A percentile compares a stretch with the other conserved stretches of the same genome.
Conservation (phyloP, 345 rosid species). For the Linum lewisii region DNA sequence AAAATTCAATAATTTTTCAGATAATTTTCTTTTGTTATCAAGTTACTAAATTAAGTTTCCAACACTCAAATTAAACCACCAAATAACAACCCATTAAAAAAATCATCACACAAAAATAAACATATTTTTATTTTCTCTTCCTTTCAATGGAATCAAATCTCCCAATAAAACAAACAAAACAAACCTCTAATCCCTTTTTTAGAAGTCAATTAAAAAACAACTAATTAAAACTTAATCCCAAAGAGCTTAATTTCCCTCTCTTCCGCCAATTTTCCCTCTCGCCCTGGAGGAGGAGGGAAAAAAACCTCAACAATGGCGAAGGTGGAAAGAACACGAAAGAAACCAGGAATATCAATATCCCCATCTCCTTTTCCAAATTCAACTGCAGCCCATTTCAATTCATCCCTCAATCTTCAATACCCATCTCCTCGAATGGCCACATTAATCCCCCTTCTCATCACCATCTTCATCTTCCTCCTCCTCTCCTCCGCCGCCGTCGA, state of each 20-base stretch:
- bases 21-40: not conserved
- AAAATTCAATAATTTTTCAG: too few species aligned
- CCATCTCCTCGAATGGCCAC: slow-evolving; percentile 8
- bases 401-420: not conserved
- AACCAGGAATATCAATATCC: not conserved
- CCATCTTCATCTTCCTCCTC: slow-evolving; percentile 3
- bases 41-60: not conserved
- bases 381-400: not conserved
- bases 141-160: not conserved
- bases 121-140: not conserved
- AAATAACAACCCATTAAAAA: too few species aligned
- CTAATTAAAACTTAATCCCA: not conserved
- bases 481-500: slow-evolving; percentile 1
- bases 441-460: slow-evolving; percentile 38
- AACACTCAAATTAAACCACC: not conserved
- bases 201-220: too few species aligned
- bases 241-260: not conserved
- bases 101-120: not conserved
- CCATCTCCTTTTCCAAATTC: not conserved
- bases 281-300: not conserved
- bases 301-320: not conserved
- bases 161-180: not conserved
- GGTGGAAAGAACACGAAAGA: not conserved
- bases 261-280: slow-evolving; percentile 1
- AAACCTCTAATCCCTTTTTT: too few species aligned